Evolutionary conservation across 176 grass and related monocot genomes (phyloP).

Genomic region (Tillandsia fasciculata): DNA sequence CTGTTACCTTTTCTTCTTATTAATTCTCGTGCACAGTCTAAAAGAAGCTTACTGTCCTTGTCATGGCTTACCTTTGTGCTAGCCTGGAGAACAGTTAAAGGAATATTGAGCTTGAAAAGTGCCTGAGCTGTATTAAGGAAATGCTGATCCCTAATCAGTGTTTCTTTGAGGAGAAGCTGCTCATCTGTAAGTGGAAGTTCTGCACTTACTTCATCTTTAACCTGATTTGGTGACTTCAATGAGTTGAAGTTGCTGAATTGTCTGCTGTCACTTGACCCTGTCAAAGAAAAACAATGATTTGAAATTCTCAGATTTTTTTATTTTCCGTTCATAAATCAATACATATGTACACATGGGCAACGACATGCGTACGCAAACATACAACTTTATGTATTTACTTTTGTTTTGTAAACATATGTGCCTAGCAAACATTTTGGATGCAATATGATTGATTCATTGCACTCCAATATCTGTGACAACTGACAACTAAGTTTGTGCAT

Average conservation of each 20-base stretch:
- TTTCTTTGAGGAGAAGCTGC: slow-evolving; percentile 37
- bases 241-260: background rate
- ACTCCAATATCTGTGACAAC: too few relatives aligned
- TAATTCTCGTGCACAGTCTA: slow-evolving; percentile 50
- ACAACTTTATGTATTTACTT: background rate
- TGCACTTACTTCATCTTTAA: background rate
- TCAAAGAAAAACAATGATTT: too few relatives aligned
- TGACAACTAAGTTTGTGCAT: slow-evolving; percentile 6
- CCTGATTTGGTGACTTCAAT: background rate
- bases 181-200: slow-evolving; percentile 42
- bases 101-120: slow-evolving; percentile 31
- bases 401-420: background rate
- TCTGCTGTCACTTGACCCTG: too few relatives aligned
- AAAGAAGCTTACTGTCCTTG: slow-evolving; percentile 44
- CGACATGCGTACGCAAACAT: too few relatives aligned
- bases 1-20: slow-evolving; percentile 57
- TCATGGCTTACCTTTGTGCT: slow-evolving; percentile 20
- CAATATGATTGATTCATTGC: too few relatives aligned
- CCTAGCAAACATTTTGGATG: too few relatives aligned
- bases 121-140: slow-evolving; percentile 43
- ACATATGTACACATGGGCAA: too few relatives aligned
- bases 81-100: slow-evolving; percentile 14
- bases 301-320: too few relatives aligned
- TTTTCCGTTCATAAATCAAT: too few relatives aligned
- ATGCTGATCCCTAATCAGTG: slow-evolving; percentile 47